Conservation (phyloP, 2,329 filamentous ascomycete species). For the Chaetomium olivaceum region DNA sequence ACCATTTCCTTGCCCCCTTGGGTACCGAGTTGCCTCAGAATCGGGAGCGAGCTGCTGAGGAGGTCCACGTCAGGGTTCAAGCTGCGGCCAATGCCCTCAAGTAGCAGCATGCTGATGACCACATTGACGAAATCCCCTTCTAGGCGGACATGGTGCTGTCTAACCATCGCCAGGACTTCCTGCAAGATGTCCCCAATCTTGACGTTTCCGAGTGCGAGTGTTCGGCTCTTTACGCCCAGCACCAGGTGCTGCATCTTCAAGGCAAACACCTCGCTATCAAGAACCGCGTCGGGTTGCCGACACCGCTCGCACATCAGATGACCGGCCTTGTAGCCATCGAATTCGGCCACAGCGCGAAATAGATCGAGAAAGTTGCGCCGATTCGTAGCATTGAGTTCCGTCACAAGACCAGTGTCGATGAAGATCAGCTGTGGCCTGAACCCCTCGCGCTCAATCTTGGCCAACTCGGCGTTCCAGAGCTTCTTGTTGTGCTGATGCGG, state of each 20-base stretch:
- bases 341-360: conserved; percentile 93
- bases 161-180: conserved; percentile 87
- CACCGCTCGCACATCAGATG: conserved; percentile 96
- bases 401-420: conserved; percentile 94
- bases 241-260: conserved; percentile 97
- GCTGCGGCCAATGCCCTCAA: conserved; percentile 90
- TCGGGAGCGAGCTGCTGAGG: conserved; percentile 82
- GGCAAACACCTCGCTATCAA: conserved; percentile 87
- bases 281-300: conserved; percentile 84
- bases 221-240: conserved; percentile 83
- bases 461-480: conserved; percentile 72
- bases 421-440: conserved; percentile 94
- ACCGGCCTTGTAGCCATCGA: conserved; percentile 93
- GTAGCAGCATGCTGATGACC: conserved; percentile 86
- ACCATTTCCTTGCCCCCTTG: conserved; percentile 71
- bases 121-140: conserved; percentile 99
- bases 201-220: conserved; percentile 88
- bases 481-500: conserved; percentile 67
- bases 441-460: conserved; percentile 78
- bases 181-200: conserved; percentile 95
- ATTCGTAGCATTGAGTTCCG: conserved; percentile 84
- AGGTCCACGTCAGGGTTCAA: conserved; percentile 86
- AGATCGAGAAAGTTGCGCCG: conserved; percentile 90
- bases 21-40: conserved; percentile 81
- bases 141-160: conserved; percentile 85